Conservation (phyloP, 768 basidiomycete genomes). For the Amanita pallidorosea region DNA sequence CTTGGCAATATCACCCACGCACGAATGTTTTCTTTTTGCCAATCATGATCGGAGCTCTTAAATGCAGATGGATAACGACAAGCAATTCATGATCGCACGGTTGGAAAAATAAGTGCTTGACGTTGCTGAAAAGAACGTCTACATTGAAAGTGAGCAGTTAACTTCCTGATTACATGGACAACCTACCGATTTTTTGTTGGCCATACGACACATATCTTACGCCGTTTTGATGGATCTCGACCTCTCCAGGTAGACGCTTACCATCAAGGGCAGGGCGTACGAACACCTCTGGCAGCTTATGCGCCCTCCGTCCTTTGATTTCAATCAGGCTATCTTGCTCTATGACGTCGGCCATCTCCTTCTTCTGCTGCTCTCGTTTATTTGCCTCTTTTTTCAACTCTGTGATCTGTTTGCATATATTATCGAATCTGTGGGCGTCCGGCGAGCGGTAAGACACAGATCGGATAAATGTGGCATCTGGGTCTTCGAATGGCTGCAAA, state of each 20-base stretch:
- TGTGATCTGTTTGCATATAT: conserved; percentile 83
- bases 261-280: conserved; percentile 91
- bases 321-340: conserved; percentile 89
- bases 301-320: conserved; percentile 78
- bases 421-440: conserved; percentile 83
- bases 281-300: conserved; percentile 84
- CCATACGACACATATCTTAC: conserved; percentile 85
- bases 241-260: conserved; percentile 92
- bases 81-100: conserved; percentile 94
- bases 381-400: conserved; percentile 95
- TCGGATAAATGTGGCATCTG: conserved; percentile 91
- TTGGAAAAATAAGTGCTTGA: conserved; percentile 98
- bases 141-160: conserved; percentile 3
- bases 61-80: conserved; percentile 87
- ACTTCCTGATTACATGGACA: conserved; percentile 4
- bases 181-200: conserved; percentile 81
- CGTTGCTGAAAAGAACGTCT: conserved; percentile 95
- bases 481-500: conserved; percentile 85
- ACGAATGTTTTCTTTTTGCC: conserved; percentile 98
- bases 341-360: conserved; percentile 96
- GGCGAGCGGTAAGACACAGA: conserved; percentile 89
- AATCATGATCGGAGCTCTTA: conserved; percentile 95
- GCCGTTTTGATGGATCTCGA: conserved; percentile 97
- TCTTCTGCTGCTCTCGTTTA: conserved; percentile 95
- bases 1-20: conserved; percentile 16